Percentiles rank a stretch among this genome's conserved stretches.
These are phyloP conservation scores for Limonomyces culmigenus DNA, from an alignment of 1,284 basidiomycete genomes.

Conservation along the genomic window DNA sequence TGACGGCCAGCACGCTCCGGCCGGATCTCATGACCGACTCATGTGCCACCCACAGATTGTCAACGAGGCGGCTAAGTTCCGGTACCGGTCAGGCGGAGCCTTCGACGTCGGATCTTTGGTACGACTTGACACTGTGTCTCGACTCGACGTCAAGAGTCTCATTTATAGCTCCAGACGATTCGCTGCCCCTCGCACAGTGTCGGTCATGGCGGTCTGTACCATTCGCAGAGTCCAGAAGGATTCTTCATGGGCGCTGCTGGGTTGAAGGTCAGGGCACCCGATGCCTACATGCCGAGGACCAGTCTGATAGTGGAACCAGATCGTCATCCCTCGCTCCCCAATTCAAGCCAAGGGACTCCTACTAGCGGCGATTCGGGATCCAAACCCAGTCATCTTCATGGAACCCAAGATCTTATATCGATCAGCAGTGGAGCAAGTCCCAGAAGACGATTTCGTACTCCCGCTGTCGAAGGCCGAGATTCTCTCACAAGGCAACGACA, in stretches of 20 bases:
- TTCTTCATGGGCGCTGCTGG: conserved; percentile 88
- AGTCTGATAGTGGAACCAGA: conserved; percentile 20
- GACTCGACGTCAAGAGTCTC: not conserved
- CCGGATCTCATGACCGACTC: not conserved
- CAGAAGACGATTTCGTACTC: conserved; percentile 72
- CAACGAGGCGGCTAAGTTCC: conserved; percentile 89
- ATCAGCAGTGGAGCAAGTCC: conserved; percentile 86
- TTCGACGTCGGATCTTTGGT: conserved; percentile 66
- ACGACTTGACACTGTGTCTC: not conserved
- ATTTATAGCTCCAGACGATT: conserved; percentile 36
- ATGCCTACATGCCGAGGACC: not conserved
- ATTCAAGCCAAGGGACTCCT: conserved; percentile 90
- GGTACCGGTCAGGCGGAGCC: conserved; percentile 77
- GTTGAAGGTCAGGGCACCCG: conserved; percentile 39
- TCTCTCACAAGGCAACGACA: conserved; percentile 56
- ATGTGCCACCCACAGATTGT: conserved; percentile 60
- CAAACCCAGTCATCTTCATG: conserved; percentile 88
- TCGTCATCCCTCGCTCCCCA: conserved; percentile 84
- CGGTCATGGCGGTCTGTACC: conserved; percentile 86
- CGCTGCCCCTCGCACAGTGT: conserved; percentile 83
- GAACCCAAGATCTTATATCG: conserved; percentile 88
- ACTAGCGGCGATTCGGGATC: conserved; percentile 73
- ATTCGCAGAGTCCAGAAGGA: conserved; percentile 88
- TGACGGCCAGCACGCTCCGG: conserved; percentile 12
- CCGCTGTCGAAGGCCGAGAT: conserved; percentile 71